phyloP scores from a whole-genome alignment of 1,139 yeast species.

The Debaryomyces psychrophilus region DNA sequence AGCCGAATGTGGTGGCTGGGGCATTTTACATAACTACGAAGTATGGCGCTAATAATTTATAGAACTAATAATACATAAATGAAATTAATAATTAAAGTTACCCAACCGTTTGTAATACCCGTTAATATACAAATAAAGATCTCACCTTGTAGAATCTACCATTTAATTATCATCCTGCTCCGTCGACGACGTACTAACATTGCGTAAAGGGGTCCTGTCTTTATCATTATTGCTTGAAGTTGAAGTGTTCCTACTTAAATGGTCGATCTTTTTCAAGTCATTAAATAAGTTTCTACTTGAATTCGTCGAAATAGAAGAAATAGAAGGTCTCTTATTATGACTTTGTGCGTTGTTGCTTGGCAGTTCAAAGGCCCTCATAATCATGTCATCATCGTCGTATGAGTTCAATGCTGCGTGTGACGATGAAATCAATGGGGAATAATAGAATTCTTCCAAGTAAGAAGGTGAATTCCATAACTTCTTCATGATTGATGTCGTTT shows the following conservation, averaged over 20 bases:
- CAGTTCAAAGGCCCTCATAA: slow-evolving; percentile 46
- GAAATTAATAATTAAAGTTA: slow-evolving; percentile 8
- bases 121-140: background rate
- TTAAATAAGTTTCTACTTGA: slow-evolving; percentile 24
- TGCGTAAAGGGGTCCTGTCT: slow-evolving; percentile 6
- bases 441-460: slow-evolving; percentile 66
- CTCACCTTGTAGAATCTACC: background rate
- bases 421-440: slow-evolving; percentile 53
- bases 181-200: slow-evolving; percentile 10
- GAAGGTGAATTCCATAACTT: slow-evolving; percentile 67
- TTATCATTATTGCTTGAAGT: slow-evolving; percentile 4
- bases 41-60: background rate
- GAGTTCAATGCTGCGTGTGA: slow-evolving; percentile 36
- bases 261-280: slow-evolving; percentile 22
- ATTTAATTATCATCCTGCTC: slow-evolving; percentile 11
- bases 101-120: slow-evolving; percentile 7
- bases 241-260: slow-evolving; percentile 10
- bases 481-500: slow-evolving; percentile 46
- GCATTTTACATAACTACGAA: background rate
- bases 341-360: slow-evolving; percentile 23
- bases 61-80: slow-evolving; percentile 9
- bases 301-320: slow-evolving; percentile 17
- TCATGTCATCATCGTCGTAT: slow-evolving; percentile 61
- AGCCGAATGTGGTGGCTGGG: background rate
- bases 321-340: slow-evolving; percentile 21